Evolutionary conservation across 2,329 filamentous ascomycete species (phyloP), one percentile per base, ranked within the genome.

Genomic region (Fusarium compactum): DNA sequence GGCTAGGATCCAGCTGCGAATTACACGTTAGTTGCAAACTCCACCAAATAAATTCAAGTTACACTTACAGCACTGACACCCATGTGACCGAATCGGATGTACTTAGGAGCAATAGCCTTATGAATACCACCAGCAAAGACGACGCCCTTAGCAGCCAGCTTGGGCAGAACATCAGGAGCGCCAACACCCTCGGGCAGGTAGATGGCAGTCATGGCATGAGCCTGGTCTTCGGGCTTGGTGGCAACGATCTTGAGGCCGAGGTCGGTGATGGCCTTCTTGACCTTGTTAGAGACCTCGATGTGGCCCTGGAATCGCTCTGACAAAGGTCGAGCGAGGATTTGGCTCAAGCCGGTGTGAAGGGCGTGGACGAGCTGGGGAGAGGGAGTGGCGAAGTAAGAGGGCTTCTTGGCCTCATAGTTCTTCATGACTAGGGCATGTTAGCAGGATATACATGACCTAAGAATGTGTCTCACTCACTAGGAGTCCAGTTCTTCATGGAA

Each of bases 31-130:
- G 78, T 55, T 72, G 60, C 11, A 38, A 14, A 56, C 18, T 43
- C 10, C 29, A 16, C 14, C 22, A 20, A 29, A 18, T 8, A 18
- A 11, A 12, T 54, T 53, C 20, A 44, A 25, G 34, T 20, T n/a
- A 15, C 27, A 85, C 89, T 83, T 82, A 90, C 89, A 73, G 95
- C 92, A 78, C 92, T 96, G 68, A 98, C 93, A 74, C 96, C 96
- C 96, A 99, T 99, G 81, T 98, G 96, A 45, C 96, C 96, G 77
- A 99, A 96, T 29, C 96, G 90, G 74, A 99, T 92, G 80, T 99
- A 99, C 84, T 93, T 96, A 68, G 92, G 85, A 5, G 93, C 95
- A 80, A 97, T 97, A 80, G 97, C 93, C 87, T 96, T 97, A 85
- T 99, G 96, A 75, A 99, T 87, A 66, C 96, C 96, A 64, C 94